These are phyloP conservation scores for Colletotrichum kahawae DNA, from an alignment of 2,329 filamentous ascomycete genomes.

Conservation along the genomic window DNA sequence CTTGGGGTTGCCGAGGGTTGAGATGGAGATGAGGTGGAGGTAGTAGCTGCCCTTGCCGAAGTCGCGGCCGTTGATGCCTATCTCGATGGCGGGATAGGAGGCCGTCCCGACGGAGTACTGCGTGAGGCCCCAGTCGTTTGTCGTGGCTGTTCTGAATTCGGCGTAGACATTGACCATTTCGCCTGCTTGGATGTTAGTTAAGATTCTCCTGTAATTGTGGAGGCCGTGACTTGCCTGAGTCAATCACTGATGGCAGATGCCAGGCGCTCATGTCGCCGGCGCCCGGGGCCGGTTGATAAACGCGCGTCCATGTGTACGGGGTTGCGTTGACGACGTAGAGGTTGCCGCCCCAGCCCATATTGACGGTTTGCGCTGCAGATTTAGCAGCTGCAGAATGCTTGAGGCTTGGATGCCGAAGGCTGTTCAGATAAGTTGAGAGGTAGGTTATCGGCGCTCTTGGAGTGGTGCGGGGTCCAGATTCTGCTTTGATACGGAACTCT, in stretches of 20 bases:
- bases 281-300: background rate
- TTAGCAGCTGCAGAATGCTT: background rate
- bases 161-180: background rate
- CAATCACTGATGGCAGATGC: background rate
- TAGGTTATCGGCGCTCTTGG: background rate
- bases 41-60: background rate
- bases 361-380: background rate
- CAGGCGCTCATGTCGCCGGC: background rate
- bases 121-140: background rate
- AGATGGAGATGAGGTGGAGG: background rate
- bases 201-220: no score
- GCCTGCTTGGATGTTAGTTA: background rate
- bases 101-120: background rate
- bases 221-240: background rate
- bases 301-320: background rate
- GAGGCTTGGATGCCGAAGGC: background rate
- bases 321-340: background rate
- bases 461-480: background rate
- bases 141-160: background rate
- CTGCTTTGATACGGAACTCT: background rate
- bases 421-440: background rate
- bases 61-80: background rate
- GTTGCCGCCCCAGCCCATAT: background rate
- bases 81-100: background rate
- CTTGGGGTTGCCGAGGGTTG: background rate